phyloP scores from a whole-genome alignment of 805 yeast species.

The Saccharomycopsis fermentans region DNA sequence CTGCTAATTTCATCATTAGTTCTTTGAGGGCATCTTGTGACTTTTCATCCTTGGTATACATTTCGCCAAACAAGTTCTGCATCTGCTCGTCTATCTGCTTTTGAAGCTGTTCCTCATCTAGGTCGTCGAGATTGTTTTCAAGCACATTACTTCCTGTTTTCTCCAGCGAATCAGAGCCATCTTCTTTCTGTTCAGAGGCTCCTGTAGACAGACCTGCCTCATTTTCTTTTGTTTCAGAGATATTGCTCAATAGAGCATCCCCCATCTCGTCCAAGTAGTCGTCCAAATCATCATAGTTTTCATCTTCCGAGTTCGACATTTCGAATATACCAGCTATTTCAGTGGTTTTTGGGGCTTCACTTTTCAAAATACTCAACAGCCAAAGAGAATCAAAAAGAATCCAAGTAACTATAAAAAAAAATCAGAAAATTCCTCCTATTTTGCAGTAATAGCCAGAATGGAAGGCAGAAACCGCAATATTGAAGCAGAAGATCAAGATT shows the following conservation, averaged over 20 bases:
- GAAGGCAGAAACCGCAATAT: neutral
- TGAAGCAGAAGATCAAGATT: neutral
- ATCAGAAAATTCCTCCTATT: neutral
- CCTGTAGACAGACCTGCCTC: neutral
- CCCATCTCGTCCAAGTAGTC: slow-evolving; percentile 81
- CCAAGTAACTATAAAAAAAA: no score
- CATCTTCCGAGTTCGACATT: slow-evolving; percentile 21
- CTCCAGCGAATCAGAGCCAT: slow-evolving; percentile 5
- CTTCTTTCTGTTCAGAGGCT: slow-evolving; percentile 7
- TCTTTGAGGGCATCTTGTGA: slow-evolving; percentile 8
- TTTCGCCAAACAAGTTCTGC: slow-evolving; percentile 14
- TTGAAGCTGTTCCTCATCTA: slow-evolving; percentile 28
- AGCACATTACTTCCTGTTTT: neutral
- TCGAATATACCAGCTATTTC: neutral
- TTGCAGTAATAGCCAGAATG: no score
- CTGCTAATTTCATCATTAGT: slow-evolving; percentile 18
- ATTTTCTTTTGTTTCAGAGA: slow-evolving; percentile 16
- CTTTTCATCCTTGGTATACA: slow-evolving; percentile 9
- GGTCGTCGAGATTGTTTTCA: slow-evolving; percentile 23
- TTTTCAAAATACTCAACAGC: no score
- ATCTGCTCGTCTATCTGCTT: slow-evolving; percentile 24
- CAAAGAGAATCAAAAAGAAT: no score
- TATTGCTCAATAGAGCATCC: slow-evolving; percentile 43
- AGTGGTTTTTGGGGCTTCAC: neutral
- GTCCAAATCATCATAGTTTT: slow-evolving; percentile 66